phyloP scores from a whole-genome alignment of 305 asterid genomes.

The Solanum hybrid region DNA sequence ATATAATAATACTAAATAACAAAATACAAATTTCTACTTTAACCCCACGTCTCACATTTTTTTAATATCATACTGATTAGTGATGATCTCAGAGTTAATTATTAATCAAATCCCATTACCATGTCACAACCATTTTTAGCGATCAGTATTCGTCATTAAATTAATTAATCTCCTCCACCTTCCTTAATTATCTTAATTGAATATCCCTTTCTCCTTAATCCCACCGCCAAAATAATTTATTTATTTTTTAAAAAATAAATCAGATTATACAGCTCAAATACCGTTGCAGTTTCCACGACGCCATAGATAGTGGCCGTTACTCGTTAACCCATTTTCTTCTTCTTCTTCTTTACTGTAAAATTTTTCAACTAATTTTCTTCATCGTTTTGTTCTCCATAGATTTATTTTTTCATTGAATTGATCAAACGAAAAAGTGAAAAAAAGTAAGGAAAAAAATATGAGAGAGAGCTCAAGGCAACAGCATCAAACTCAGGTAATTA shows the following conservation, averaged over 20 bases:
- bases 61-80: background rate
- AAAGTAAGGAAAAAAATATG: background rate
- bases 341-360: background rate
- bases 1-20: background rate
- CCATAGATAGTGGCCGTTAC: background rate
- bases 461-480: conserved; percentile 6
- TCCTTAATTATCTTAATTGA: background rate
- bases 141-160: background rate
- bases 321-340: background rate
- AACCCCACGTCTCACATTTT: background rate
- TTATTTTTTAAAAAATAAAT: background rate
- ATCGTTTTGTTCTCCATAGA: background rate
- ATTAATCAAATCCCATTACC: background rate
- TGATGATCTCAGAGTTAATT: background rate
- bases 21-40: background rate
- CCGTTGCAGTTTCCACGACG: conserved; percentile 6
- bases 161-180: background rate
- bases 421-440: background rate
- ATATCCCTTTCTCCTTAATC: background rate
- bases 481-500: conserved; percentile 7
- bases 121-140: background rate
- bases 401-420: background rate
- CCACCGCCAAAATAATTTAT: background rate
- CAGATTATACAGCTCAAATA: conserved; percentile 2
- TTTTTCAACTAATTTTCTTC: background rate